phyloP scores from a whole-genome alignment of 176 grass and related monocot species.

The Poa annua region DNA sequence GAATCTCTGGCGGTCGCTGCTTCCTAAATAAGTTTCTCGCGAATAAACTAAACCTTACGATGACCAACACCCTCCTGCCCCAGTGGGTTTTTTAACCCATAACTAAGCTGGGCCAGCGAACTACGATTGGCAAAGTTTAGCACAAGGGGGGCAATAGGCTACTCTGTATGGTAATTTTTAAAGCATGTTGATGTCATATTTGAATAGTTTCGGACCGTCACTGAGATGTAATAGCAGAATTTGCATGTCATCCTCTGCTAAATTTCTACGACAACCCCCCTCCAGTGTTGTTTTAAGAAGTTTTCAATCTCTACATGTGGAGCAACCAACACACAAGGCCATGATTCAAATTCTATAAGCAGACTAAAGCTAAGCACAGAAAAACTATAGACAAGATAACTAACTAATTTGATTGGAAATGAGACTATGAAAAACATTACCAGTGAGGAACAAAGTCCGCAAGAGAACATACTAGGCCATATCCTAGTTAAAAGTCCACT shows the following conservation, averaged over 20 bases:
- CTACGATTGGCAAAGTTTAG: neutral
- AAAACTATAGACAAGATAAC: neutral
- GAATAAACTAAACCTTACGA: neutral
- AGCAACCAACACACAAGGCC: neutral
- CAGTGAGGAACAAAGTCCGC: neutral
- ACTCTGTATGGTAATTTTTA: neutral
- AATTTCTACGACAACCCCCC: neutral
- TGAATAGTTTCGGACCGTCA: neutral
- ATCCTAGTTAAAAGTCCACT: neutral
- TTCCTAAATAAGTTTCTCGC: neutral
- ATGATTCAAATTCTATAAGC: neutral
- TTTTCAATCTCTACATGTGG: neutral
- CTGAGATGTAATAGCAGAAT: neutral
- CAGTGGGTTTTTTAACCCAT: neutral
- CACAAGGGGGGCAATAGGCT: neutral
- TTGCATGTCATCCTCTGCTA: neutral
- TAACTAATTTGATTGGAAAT: constrained; percentile 2
- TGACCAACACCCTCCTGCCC: neutral
- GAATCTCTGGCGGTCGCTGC: neutral
- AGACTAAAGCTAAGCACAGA: neutral
- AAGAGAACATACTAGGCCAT: neutral
- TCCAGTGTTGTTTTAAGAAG: neutral
- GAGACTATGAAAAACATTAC: neutral
- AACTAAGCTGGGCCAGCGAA: neutral
- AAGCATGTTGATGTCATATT: neutral